These are phyloP conservation scores for Cryptococcus wingfieldii DNA, from an alignment of 1,284 basidiomycete genomes.

Conservation along the genomic window DNA sequence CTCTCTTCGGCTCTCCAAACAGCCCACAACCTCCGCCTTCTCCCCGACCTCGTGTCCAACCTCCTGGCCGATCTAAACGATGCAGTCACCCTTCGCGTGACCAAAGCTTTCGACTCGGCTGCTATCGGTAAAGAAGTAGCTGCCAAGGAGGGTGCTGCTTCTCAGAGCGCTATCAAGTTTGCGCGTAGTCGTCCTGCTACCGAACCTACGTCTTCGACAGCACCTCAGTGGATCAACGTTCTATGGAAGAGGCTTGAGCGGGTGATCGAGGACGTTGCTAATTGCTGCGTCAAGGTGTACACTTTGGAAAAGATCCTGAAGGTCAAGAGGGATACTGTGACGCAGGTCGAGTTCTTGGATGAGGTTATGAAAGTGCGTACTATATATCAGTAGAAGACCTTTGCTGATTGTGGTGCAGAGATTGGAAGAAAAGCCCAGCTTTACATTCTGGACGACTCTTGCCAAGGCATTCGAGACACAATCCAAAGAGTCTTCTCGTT, in stretches of 20 bases:
- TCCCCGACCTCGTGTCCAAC: slow-evolving; percentile 76
- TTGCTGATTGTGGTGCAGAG: slow-evolving; percentile 51
- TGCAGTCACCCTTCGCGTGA: slow-evolving; percentile 74
- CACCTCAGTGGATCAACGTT: slow-evolving; percentile 72
- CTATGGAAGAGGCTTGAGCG: slow-evolving; percentile 78
- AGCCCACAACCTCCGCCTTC: slow-evolving; percentile 80
- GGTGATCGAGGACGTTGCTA: slow-evolving; percentile 82
- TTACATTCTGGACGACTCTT: slow-evolving; percentile 83
- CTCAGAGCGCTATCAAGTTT: slow-evolving; percentile 36
- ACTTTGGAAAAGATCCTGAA: slow-evolving; percentile 88
- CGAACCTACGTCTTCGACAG: slow-evolving; percentile 75
- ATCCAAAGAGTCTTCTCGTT: slow-evolving; percentile 55
- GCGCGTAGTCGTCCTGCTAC: slow-evolving; percentile 57
- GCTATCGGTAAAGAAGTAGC: slow-evolving; percentile 77
- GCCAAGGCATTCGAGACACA: slow-evolving; percentile 74
- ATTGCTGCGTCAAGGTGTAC: slow-evolving; percentile 90
- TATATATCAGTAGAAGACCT: background rate
- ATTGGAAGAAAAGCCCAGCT: slow-evolving; percentile 83
- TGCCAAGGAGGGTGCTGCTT: slow-evolving; percentile 51
- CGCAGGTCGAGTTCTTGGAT: slow-evolving; percentile 76
- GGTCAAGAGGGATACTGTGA: slow-evolving; percentile 74
- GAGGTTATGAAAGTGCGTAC: slow-evolving; percentile 76
- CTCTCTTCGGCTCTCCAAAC: slow-evolving; percentile 90
- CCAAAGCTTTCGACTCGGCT: slow-evolving; percentile 75
- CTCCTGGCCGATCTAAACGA: slow-evolving; percentile 77